Percentiles rank a stretch among this genome's conserved stretches.
phyloP scores from a whole-genome alignment of 768 basidiomycete species.

The Lactarius indigo region DNA sequence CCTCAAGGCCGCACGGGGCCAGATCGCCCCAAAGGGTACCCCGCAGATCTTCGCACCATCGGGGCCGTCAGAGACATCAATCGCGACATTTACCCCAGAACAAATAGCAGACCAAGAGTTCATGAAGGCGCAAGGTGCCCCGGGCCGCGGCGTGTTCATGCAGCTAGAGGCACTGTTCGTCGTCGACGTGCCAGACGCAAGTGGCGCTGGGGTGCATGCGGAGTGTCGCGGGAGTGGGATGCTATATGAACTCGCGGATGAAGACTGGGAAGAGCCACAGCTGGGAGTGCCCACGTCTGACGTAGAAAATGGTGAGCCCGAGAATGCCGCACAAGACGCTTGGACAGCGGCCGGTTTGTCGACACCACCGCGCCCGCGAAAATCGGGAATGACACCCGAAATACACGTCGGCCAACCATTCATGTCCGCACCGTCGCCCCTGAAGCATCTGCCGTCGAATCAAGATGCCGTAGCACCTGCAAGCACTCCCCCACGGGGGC shows the following conservation, averaged over 20 bases:
- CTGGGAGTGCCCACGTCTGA: slow-evolving; percentile 12
- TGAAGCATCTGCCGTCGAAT: slow-evolving; percentile 34
- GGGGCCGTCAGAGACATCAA: slow-evolving; percentile 40
- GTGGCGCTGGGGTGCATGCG: slow-evolving; percentile 40
- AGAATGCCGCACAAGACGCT: slow-evolving; percentile 16
- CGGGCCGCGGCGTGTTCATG: slow-evolving; percentile 68
- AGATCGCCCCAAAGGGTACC: slow-evolving; percentile 64
- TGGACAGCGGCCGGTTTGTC: slow-evolving; percentile 11
- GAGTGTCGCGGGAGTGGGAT: slow-evolving; percentile 70
- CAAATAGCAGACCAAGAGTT: slow-evolving; percentile 18
- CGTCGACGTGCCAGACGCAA: slow-evolving; percentile 46
- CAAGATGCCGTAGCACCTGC: slow-evolving; percentile 30
- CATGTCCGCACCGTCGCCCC: slow-evolving; percentile 34
- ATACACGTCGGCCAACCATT: slow-evolving; percentile 26
- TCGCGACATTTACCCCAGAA: slow-evolving; percentile 19
- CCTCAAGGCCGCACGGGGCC: slow-evolving; percentile 63
- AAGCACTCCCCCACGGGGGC: slow-evolving; percentile 5
- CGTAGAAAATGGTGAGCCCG: slow-evolving; percentile 35
- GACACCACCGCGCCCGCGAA: slow-evolving; percentile 4
- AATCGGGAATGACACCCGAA: slow-evolving; percentile 14
- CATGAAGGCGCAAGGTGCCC: slow-evolving; percentile 43
- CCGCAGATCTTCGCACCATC: slow-evolving; percentile 59
- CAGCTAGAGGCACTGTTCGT: slow-evolving; percentile 61
- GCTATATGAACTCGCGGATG: slow-evolving; percentile 76
- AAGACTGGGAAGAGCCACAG: slow-evolving; percentile 55